Evolutionary conservation across 129 eudicot species (phyloP).

Genomic region (Arctium minus): DNA sequence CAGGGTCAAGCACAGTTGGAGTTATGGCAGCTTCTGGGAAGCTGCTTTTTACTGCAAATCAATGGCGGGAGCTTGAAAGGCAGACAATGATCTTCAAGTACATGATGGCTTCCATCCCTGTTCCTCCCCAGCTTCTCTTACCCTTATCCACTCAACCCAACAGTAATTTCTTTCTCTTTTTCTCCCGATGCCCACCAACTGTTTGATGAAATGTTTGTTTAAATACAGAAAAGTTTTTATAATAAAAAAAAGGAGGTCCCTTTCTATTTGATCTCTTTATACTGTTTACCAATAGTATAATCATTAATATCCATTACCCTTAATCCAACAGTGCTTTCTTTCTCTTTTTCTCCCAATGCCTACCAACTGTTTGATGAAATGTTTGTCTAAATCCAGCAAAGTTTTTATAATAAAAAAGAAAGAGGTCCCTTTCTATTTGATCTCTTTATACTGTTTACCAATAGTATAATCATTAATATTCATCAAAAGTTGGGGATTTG

Average conservation of each 20-base stretch:
- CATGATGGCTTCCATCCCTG: slow-evolving; percentile 54
- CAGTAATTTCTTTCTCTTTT: slow-evolving; percentile 21
- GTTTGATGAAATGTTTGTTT: background rate
- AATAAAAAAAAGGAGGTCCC: background rate
- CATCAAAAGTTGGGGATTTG: background rate
- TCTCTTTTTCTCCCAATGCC: background rate
- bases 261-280: background rate
- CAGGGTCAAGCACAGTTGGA: slow-evolving; percentile 27
- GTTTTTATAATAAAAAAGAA: background rate
- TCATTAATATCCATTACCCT: background rate
- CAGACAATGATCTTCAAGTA: slow-evolving; percentile 56
- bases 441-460: background rate
- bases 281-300: background rate
- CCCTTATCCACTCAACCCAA: slow-evolving; percentile 40
- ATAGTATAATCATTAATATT: background rate
- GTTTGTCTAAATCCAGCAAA: background rate
- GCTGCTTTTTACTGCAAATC: slow-evolving; percentile 46
- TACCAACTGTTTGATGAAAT: background rate
- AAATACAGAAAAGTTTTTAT: background rate
- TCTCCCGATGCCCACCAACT: background rate
- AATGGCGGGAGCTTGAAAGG: slow-evolving; percentile 60
- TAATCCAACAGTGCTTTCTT: too few species aligned
- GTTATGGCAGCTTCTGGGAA: slow-evolving; percentile 29
- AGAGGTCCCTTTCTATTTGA: background rate
- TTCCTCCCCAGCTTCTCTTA: slow-evolving; percentile 49